Conservation (phyloP, 495 filamentous ascomycete genomes). For the Opeltia flavorubescens region DNA sequence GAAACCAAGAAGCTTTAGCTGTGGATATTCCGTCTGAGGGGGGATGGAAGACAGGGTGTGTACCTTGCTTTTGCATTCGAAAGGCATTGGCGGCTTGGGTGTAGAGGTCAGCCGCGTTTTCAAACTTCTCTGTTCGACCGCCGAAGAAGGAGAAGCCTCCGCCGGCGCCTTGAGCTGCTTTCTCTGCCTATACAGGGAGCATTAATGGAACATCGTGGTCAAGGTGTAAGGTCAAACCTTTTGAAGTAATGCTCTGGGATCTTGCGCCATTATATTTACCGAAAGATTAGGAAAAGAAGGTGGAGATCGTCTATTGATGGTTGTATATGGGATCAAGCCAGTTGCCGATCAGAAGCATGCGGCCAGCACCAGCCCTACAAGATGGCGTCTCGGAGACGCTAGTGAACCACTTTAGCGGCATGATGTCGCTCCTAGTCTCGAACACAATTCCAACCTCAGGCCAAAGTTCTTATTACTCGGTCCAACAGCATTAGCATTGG, state of each 20-base stretch:
- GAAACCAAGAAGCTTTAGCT: not conserved
- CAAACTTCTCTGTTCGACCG: constrained; percentile 67
- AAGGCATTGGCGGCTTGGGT: constrained; percentile 73
- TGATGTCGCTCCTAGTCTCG: not conserved
- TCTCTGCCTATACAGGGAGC: constrained; percentile 54
- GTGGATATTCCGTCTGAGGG: not conserved
- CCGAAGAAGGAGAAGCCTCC: constrained; percentile 67
- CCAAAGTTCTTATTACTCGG: not conserved
- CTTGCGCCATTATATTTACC: constrained; percentile 26
- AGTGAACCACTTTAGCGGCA: not conserved
- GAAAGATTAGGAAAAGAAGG: not conserved
- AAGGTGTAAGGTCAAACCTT: constrained; percentile 26
- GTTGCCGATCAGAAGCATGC: not conserved
- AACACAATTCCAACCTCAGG: not conserved
- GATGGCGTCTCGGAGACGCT: not conserved
- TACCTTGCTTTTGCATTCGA: constrained; percentile 56
- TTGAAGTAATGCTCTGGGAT: constrained; percentile 44
- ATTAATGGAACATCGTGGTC: not conserved
- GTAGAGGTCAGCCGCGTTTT: constrained; percentile 70
- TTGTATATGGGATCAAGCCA: not conserved
- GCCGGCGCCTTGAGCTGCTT: constrained; percentile 51
- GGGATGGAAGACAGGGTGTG: constrained; percentile 4
- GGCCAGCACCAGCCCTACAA: not conserved
- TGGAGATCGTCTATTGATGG: not conserved
- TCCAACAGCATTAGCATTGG: not conserved